Evolutionary conservation across 1,284 basidiomycete genomes (phyloP).

Genomic region (Termitomyces sp.): DNA sequence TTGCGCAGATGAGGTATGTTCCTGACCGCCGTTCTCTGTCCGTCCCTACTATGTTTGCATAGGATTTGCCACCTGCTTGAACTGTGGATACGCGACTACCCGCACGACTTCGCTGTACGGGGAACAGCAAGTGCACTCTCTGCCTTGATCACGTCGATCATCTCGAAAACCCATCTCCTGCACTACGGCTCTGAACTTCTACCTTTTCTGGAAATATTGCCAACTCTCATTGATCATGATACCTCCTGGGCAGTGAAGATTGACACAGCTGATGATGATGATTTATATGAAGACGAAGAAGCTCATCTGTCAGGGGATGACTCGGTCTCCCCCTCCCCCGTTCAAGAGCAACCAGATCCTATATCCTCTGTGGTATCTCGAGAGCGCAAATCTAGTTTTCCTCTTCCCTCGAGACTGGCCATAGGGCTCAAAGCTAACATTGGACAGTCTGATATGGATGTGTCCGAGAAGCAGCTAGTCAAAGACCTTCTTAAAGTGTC

Average conservation of each 20-base stretch:
- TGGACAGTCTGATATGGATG: constrained; percentile 24
- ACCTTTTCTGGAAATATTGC: constrained; percentile 66
- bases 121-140: constrained; percentile 66
- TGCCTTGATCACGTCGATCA: constrained; percentile 70
- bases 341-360: constrained; percentile 18
- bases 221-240: constrained; percentile 59
- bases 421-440: constrained; percentile 21
- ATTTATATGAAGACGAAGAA: constrained; percentile 50
- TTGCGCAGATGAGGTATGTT: constrained; percentile 73
- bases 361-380: constrained; percentile 25
- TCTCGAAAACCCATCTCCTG: constrained; percentile 71
- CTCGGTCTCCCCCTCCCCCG: constrained; percentile 18
- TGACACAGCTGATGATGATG: constrained; percentile 53
- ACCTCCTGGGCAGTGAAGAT: constrained; percentile 64
- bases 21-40: constrained; percentile 2
- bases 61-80: constrained; percentile 76
- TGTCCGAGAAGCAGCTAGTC: constrained; percentile 48
- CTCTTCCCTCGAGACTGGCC: constrained; percentile 30
- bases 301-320: constrained; percentile 27
- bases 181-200: constrained; percentile 78
- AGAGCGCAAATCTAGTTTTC: constrained; percentile 64
- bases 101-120: constrained; percentile 70
- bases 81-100: constrained; percentile 68
- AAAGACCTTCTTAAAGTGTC: constrained; percentile 56
- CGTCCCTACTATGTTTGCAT: constrained; percentile 12